Percentiles rank a stretch among this genome's conserved stretches.
Conservation (phyloP, 208 protist species). For the Acanthamoeba lenticulata region DNA sequence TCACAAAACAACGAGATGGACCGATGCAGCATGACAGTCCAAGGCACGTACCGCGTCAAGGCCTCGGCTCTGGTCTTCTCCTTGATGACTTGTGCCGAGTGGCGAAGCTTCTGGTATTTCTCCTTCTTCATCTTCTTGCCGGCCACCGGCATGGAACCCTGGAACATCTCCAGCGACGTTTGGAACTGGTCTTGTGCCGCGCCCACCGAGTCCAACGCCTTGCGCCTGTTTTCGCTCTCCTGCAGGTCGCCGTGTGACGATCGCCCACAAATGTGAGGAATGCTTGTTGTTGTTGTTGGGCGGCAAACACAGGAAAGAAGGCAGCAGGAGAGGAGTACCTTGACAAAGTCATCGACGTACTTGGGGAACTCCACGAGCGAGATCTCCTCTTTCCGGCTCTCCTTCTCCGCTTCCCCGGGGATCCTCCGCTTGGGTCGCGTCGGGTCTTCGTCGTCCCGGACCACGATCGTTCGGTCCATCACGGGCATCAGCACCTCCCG, state of each 20-base stretch:
- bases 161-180: constrained; percentile 45
- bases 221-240: constrained; percentile 35
- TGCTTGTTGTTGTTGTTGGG: not conserved
- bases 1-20: not conserved
- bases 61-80: constrained; percentile 26
- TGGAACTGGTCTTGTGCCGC: constrained; percentile 6
- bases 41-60: not conserved
- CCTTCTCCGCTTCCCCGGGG: not conserved
- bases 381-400: constrained; percentile 8
- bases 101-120: not conserved
- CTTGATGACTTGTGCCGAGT: constrained; percentile 36
- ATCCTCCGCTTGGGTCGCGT: not conserved
- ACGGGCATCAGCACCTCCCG: constrained; percentile 28
- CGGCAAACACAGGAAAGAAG: no score
- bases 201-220: constrained; percentile 1
- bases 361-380: constrained; percentile 6
- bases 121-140: constrained; percentile 17
- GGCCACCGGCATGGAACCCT: constrained; percentile 4
- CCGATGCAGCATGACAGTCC: not conserved
- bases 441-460: not conserved
- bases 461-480: not conserved
- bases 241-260: no score
- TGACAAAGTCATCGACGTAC: constrained; percentile 24
- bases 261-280: no score
- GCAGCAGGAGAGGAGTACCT: not conserved